Base-by-base conservation (phyloP, 1,139 yeast species). In the Saccharomyces hybrid region DNA sequence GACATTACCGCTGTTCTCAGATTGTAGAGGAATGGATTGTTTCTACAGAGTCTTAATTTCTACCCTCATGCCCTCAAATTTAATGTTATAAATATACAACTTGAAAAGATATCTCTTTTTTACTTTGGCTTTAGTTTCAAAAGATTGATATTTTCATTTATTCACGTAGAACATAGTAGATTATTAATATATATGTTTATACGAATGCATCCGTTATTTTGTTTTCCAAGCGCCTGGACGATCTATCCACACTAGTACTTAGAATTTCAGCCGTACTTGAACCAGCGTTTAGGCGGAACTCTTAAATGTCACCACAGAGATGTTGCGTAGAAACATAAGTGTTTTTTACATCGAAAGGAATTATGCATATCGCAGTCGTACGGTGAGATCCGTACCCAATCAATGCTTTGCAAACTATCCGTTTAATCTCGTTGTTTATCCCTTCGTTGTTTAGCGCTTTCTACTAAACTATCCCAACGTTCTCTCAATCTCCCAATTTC, bases 401-500 rank as follows among this genome's bases (percentile, higher is more conserved):
- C 26, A 4, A 1, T 24, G 26, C 26, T 24, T 24, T 24, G 6
- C 21, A 38, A 16, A 2, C 19, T 38, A 16, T 38, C 19, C 26
- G 26, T 11, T 11, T 38, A 38, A 26, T 38, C 14, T 38, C 59
- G 59, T 51, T 62, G 64, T 38, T 60, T 62, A 50, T 59, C 64
- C 51, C 74, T 65, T 52, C 73, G 68, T 56, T 67, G 73, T 52
- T 74, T 72, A 1, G 80, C 81, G 58, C 78, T 76, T 58, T 77
- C 78, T 1, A 78, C 79, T 27, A 78, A 61, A 44, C 73, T 73
- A 59, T 78, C 74, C 81, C 81, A 78, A 44, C 80, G 64, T 57
- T 76, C 78, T 52, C 74, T 75, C 28, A 77, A 60, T 53, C 71
- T 72, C 7, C 67, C 65, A 2, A 74, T 71, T 56, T 78, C 76